Percentiles rank a stretch among this genome's conserved stretches.
phyloP scores from a whole-genome alignment of 208 protist species.

The Endotrypanum monterogeii region DNA sequence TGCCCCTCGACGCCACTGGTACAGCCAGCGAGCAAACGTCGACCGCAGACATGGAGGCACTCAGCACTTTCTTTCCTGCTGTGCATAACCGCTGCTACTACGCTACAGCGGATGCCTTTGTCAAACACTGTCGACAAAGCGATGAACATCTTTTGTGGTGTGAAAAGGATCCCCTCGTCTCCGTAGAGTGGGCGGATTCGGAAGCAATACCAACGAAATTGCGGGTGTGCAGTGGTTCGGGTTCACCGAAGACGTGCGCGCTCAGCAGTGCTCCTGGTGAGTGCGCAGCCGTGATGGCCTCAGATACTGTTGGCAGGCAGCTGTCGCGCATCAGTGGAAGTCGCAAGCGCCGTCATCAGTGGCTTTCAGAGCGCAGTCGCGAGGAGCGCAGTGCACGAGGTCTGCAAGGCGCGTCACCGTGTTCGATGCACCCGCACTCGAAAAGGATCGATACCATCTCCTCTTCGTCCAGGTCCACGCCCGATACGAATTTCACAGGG shows the following conservation, averaged over 20 bases:
- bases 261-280: not conserved
- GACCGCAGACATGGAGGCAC: conserved; percentile 49
- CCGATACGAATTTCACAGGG: not conserved
- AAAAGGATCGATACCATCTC: not conserved
- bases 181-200: conserved; percentile 23
- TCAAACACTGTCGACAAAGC: conserved; percentile 51
- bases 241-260: not conserved
- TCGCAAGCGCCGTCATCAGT: conserved; percentile 22
- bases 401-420: not conserved
- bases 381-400: not conserved
- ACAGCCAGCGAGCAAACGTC: not conserved
- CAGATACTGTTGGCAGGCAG: not conserved
- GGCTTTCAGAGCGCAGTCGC: not conserved
- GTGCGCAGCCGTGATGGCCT: not conserved
- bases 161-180: conserved; percentile 50
- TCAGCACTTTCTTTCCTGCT: conserved; percentile 65
- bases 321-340: not conserved
- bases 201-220: not conserved
- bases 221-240: not conserved
- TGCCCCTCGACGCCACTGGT: not conserved
- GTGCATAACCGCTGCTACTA: conserved; percentile 64
- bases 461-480: not conserved
- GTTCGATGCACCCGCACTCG: not conserved
- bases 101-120: conserved; percentile 40
- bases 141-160: conserved; percentile 68